Evolutionary conservation across 1,284 basidiomycete species (phyloP).

Genomic region (Sanghuangporus sanghuang): DNA sequence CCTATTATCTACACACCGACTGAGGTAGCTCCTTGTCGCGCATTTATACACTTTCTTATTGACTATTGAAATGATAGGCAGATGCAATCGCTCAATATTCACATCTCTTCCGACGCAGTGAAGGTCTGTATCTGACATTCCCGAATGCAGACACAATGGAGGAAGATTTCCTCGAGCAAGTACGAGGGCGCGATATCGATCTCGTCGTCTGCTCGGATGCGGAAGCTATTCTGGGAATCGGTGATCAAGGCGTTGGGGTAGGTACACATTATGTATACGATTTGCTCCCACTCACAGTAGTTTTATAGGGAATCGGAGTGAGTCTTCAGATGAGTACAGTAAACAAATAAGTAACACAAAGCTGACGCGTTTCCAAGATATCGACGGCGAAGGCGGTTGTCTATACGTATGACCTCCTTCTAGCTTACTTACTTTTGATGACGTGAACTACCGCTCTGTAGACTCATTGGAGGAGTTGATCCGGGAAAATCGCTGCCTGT

Average conservation of each 20-base stretch:
- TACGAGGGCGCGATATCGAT: conserved; percentile 55
- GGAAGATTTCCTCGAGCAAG: conserved; percentile 66
- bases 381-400: conserved; percentile 84
- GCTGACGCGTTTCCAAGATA: conserved; percentile 43
- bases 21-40: conserved; percentile 35
- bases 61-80: conserved; percentile 38
- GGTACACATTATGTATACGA: conserved; percentile 17
- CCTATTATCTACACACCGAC: conserved; percentile 75
- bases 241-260: conserved; percentile 69
- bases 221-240: conserved; percentile 80
- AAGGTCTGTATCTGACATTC: conserved; percentile 65
- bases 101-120: conserved; percentile 72
- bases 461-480: conserved; percentile 77
- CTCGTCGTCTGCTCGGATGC: conserved; percentile 80
- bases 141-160: conserved; percentile 68
- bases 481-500: conserved; percentile 63
- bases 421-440: not conserved
- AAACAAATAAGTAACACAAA: not conserved
- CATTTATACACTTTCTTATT: not conserved
- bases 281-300: not conserved
- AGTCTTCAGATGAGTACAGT: conserved; percentile 16
- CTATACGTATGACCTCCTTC: conserved; percentile 54
- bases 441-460: conserved; percentile 23
- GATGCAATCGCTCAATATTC: conserved; percentile 80
- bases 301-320: conserved; percentile 41